phyloP scores from a whole-genome alignment of 768 basidiomycete genomes.

The Candolleomyces eurysporus region DNA sequence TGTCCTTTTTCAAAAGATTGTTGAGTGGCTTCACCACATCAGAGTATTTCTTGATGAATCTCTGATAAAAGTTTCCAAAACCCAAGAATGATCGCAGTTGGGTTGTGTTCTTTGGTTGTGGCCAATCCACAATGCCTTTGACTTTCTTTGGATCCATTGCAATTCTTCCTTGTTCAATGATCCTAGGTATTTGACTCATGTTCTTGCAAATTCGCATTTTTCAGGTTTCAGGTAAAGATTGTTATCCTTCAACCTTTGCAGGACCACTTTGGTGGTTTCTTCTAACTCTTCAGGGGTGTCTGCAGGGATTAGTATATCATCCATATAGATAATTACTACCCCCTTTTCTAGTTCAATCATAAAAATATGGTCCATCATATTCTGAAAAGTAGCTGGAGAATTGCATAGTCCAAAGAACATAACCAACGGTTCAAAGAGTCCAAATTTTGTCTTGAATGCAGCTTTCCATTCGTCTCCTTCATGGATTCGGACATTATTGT shows the following conservation, averaged over 20 bases:
- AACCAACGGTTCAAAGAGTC: constrained; percentile 35
- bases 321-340: constrained; percentile 31
- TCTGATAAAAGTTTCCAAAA: constrained; percentile 37
- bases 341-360: constrained; percentile 29
- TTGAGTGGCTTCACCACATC: constrained; percentile 25
- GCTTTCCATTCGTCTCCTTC: constrained; percentile 38
- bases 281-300: constrained; percentile 16
- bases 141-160: constrained; percentile 39
- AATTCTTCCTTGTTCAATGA: constrained; percentile 24
- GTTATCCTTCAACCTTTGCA: constrained; percentile 14
- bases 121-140: constrained; percentile 36
- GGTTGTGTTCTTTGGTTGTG: constrained; percentile 23
- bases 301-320: constrained; percentile 27
- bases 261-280: not conserved
- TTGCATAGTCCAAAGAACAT: constrained; percentile 39
- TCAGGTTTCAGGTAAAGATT: constrained; percentile 31
- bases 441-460: constrained; percentile 31
- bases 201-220: constrained; percentile 32
- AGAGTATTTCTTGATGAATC: constrained; percentile 32
- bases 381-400: constrained; percentile 34
- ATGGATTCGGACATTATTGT: constrained; percentile 28
- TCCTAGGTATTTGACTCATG: constrained; percentile 26
- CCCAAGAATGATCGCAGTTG: constrained; percentile 38
- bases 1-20: constrained; percentile 22
- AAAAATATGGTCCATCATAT: constrained; percentile 17